A percentile compares a stretch with the other conserved stretches of the same genome.
These are phyloP conservation scores for Macrolepiota fuliginosa DNA, from an alignment of 768 basidiomycete species.

Conservation along the genomic window DNA sequence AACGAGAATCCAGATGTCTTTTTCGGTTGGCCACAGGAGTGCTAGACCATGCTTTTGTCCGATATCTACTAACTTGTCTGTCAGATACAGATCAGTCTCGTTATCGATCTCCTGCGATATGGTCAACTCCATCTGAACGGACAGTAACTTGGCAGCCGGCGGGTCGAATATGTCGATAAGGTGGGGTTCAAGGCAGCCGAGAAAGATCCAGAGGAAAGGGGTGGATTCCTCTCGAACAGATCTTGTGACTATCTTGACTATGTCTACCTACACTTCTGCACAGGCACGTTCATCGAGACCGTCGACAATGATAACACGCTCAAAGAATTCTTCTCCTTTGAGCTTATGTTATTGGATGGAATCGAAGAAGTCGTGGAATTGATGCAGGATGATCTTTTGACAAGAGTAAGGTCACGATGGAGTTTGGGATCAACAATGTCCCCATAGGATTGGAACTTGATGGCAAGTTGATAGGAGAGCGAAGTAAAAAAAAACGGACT, in stretches of 20 bases:
- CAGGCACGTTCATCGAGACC: not conserved
- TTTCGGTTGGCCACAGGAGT: constrained; percentile 12
- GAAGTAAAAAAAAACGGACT: not conserved
- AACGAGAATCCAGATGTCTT: not conserved
- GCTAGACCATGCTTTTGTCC: not conserved
- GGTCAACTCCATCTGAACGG: not conserved
- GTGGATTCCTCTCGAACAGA: not conserved
- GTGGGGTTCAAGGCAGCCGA: constrained; percentile 2
- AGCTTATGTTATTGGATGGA: not conserved
- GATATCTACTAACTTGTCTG: constrained; percentile 5
- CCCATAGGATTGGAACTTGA: not conserved
- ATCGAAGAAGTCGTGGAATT: not conserved
- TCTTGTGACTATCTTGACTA: constrained; percentile 3
- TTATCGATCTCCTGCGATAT: not conserved
- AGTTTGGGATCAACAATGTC: not conserved
- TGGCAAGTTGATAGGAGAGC: not conserved
- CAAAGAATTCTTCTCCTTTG: not conserved
- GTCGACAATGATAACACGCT: not conserved
- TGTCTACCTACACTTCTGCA: not conserved
- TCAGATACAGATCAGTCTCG: constrained; percentile 6
- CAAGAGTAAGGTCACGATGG: not conserved
- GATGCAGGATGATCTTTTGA: not conserved
- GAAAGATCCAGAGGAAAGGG: not conserved
- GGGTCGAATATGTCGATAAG: constrained; percentile 6
- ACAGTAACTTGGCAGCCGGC: not conserved